Evolutionary conservation across 164 flowering plant species (phyloP).

Genomic region (Tetrastigma voinierianum): DNA sequence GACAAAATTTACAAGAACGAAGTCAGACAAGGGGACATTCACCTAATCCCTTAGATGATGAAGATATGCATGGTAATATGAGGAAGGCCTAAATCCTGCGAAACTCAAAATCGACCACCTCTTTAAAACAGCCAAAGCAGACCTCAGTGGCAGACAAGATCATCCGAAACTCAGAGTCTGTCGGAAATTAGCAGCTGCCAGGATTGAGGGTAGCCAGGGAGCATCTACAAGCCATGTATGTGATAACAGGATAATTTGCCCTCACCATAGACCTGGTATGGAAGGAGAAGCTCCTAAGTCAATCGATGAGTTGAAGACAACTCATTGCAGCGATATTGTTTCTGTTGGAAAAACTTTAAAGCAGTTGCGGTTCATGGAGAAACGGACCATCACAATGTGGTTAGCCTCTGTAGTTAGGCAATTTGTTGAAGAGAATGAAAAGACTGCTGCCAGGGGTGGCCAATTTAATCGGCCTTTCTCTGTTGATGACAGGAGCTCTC

Average conservation of each 20-base stretch:
- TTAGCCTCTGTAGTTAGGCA: slow-evolving; percentile 55
- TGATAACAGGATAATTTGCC: slow-evolving; percentile 74
- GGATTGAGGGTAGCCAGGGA: slow-evolving; percentile 98
- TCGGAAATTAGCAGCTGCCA: slow-evolving; percentile 78
- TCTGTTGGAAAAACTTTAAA: slow-evolving; percentile 71
- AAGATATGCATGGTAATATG: slow-evolving; percentile 91
- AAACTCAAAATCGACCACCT: slow-evolving; percentile 74
- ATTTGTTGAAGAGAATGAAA: slow-evolving; percentile 70
- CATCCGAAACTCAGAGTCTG: slow-evolving; percentile 91
- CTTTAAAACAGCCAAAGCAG: slow-evolving; percentile 66
- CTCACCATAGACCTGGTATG: slow-evolving; percentile 62
- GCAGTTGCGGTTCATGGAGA: slow-evolving; percentile 60
- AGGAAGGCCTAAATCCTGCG: slow-evolving; percentile 59
- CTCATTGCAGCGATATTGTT: slow-evolving; percentile 43
- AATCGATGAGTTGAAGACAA: slow-evolving; percentile 33
- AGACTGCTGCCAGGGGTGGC: slow-evolving; percentile 43
- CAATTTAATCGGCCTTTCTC: slow-evolving; percentile 51
- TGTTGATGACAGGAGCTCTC: slow-evolving; percentile 50
- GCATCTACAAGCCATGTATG: slow-evolving; percentile 97
- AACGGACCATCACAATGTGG: slow-evolving; percentile 65
- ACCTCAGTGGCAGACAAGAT: slow-evolving; percentile 70
- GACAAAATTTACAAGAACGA: slow-evolving; percentile 70
- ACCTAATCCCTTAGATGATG: slow-evolving; percentile 64
- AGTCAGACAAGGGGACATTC: slow-evolving; percentile 47
- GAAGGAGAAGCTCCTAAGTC: slow-evolving; percentile 61